Base-by-base conservation (phyloP, 2,329 filamentous ascomycete species). In the Tolypocladium pustulatum region DNA sequence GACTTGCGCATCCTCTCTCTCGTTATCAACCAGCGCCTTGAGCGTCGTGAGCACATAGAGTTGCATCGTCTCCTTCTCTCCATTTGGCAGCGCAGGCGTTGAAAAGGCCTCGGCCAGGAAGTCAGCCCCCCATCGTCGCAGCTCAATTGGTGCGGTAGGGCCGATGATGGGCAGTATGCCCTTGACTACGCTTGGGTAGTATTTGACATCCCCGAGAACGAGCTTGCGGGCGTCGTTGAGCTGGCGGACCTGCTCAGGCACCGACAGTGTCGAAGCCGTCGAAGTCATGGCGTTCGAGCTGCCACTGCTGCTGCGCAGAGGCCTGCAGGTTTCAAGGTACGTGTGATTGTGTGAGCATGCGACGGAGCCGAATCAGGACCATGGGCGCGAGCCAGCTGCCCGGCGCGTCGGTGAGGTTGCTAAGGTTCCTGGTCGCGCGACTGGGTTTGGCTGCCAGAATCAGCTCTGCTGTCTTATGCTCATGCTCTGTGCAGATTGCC, bases 51-150 rank as follows among this genome's bases (percentile, higher is more conserved):
- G 76, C 60, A 96, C 90, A 61, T 84, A 82, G 60, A 90, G 78
- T 64, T 87, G 86, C 75, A 94, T 79, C 61, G 85, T 86, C 78
- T 87, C 90, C 79, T 97, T 99, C 72, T 89, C 86, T 57, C 87
- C 81, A 60, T 84, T 79, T 25, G 87, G 78, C 66, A 97, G 80
- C 27, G 88, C 85, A n/a, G 95, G 94, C 61, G 90, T 95, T 59
- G 94, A 88, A 75, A 99, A 97, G 2, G 92, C 91, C 77, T 99
- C 94, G 59, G 93, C 91, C 51, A 99, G 80, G 70, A 99, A 99
- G 61, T 97, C 92, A 62, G 92, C 88, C 32, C 93, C 94, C 94
- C 94, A 99, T 87, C 92, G 81, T 73, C 91, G 88, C 67, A 97
- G 78, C 73, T 96, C 90, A 59, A 96, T 75, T 61, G 84, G 82